A percentile compares a stretch with the other conserved stretches of the same genome.
phyloP scores from a whole-genome alignment of 805 yeast species.

The Lipomyces anomalus region DNA sequence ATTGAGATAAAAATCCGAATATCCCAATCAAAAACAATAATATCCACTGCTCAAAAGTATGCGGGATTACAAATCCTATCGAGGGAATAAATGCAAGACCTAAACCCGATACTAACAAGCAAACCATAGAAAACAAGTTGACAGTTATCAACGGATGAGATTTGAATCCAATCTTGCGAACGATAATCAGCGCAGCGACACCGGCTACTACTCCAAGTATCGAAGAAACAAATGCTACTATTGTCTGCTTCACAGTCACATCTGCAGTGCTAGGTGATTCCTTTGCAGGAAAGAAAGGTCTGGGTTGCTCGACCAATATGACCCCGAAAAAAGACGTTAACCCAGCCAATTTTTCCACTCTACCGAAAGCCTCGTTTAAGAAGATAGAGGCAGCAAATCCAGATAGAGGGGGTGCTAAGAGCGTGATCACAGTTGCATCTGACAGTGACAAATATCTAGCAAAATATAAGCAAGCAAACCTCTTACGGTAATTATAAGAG shows the following conservation, averaged over 20 bases:
- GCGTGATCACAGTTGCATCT: slow-evolving; percentile 77
- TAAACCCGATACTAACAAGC: slow-evolving; percentile 49
- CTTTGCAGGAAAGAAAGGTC: slow-evolving; percentile 2
- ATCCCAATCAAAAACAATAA: slow-evolving; percentile 58
- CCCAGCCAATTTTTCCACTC: slow-evolving; percentile 65
- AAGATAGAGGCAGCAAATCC: slow-evolving; percentile 65
- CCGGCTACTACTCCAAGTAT: slow-evolving; percentile 66
- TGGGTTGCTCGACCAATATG: slow-evolving; percentile 72
- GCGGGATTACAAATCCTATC: slow-evolving; percentile 55
- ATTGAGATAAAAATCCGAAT: slow-evolving; percentile 80
- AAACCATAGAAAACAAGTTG: slow-evolving; percentile 62
- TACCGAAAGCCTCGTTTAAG: slow-evolving; percentile 60
- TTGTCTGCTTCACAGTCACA: slow-evolving; percentile 49
- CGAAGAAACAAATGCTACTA: slow-evolving; percentile 60
- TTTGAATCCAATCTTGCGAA: slow-evolving; percentile 66
- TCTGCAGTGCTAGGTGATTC: slow-evolving; percentile 31
- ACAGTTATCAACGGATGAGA: slow-evolving; percentile 81
- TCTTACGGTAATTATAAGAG: neutral
- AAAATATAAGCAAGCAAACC: neutral
- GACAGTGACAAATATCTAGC: slow-evolving; percentile 56
- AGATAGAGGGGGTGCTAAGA: slow-evolving; percentile 70
- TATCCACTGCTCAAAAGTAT: slow-evolving; percentile 58
- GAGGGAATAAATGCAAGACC: slow-evolving; percentile 55
- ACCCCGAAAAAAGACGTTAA: slow-evolving; percentile 68
- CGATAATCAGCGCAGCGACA: slow-evolving; percentile 59